Percentiles rank a stretch among this genome's conserved stretches.
Evolutionary conservation across 1,284 basidiomycete species (phyloP).

Genomic region (Thecaphora thlaspeos): DNA sequence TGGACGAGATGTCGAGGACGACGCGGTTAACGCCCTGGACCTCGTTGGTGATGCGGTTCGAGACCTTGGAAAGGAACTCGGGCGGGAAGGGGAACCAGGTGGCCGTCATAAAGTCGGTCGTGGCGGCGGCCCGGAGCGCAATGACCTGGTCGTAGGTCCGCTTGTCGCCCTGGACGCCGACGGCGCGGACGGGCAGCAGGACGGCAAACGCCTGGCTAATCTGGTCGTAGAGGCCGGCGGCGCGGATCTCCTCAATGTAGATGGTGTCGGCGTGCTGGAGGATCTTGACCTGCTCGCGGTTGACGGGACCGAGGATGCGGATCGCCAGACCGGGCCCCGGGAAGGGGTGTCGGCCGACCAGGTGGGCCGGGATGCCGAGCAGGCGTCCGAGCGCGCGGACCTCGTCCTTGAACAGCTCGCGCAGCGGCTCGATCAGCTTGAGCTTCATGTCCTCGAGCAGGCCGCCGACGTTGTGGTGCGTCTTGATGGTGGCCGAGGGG

Average conservation of each 20-base stretch:
- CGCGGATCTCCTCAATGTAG: conserved; percentile 96
- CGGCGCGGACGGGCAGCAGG: conserved; percentile 90
- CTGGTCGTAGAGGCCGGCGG: conserved; percentile 85
- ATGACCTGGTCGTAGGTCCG: conserved; percentile 93
- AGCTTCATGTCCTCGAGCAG: conserved; percentile 97
- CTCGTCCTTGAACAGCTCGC: conserved; percentile 99
- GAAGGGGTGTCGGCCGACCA: conserved; percentile 98
- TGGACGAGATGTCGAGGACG: conserved; percentile 80
- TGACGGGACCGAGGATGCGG: conserved; percentile 93
- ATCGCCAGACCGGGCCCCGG: conserved; percentile 98
- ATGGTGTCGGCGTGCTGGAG: conserved; percentile 94
- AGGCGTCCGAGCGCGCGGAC: conserved; percentile 89
- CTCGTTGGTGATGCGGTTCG: conserved; percentile 97
- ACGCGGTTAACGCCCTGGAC: conserved; percentile 72
- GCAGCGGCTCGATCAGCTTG: conserved; percentile 94
- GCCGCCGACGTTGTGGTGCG: conserved; percentile 98
- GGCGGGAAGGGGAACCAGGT: conserved; percentile 79
- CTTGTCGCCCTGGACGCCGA: conserved; percentile 95
- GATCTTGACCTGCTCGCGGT: conserved; percentile 85
- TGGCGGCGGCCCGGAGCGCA: conserved; percentile 50
- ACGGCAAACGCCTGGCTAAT: conserved; percentile 98
- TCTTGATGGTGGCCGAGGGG: conserved; percentile 98
- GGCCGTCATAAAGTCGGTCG: conserved; percentile 58
- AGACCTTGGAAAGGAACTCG: conserved; percentile 84
- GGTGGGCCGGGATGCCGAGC: conserved; percentile 83